phyloP scores from a whole-genome alignment of 805 yeast species.

The Metschnikowia noctiluminum region DNA sequence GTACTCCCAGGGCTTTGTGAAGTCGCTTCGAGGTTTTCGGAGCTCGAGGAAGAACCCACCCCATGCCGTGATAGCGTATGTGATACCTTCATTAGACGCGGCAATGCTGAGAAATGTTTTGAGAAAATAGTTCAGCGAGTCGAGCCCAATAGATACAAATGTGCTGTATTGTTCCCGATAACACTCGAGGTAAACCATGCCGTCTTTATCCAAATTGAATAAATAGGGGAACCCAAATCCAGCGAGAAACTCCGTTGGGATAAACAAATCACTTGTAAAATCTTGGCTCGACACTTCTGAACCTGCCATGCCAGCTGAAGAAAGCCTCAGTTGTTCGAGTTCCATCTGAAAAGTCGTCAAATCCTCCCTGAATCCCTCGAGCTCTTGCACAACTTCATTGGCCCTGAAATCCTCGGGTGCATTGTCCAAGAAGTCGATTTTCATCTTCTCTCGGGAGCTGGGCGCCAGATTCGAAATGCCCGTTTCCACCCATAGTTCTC shows the following conservation, averaged over 20 bases:
- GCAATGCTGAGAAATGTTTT: slow-evolving; percentile 20
- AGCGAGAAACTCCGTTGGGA: slow-evolving; percentile 5
- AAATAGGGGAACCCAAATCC: slow-evolving; percentile 8
- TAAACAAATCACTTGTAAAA: neutral
- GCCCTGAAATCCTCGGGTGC: slow-evolving; percentile 1
- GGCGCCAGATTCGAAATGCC: neutral
- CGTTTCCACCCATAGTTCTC: too few species aligned
- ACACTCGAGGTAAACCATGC: slow-evolving; percentile 17
- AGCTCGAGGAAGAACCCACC: slow-evolving; percentile 21
- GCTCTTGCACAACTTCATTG: slow-evolving; percentile 13
- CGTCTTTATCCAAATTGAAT: slow-evolving; percentile 15
- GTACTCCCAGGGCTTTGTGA: slow-evolving; percentile 19
- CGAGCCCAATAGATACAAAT: slow-evolving; percentile 17
- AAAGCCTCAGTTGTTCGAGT: slow-evolving; percentile 11
- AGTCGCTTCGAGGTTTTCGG: slow-evolving; percentile 14
- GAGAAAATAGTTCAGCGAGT: slow-evolving; percentile 20
- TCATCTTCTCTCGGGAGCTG: slow-evolving; percentile 5
- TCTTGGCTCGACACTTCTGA: neutral
- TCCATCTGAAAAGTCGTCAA: slow-evolving; percentile 15
- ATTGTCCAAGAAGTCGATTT: slow-evolving; percentile 4
- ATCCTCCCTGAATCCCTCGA: slow-evolving; percentile 16
- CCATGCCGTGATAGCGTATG: slow-evolving; percentile 20
- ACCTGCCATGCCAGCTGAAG: neutral
- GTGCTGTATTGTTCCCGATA: slow-evolving; percentile 18
- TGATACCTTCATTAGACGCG: slow-evolving; percentile 14